Conservation (phyloP, 805 yeast genomes). For the Metschnikowia gelsemii region DNA sequence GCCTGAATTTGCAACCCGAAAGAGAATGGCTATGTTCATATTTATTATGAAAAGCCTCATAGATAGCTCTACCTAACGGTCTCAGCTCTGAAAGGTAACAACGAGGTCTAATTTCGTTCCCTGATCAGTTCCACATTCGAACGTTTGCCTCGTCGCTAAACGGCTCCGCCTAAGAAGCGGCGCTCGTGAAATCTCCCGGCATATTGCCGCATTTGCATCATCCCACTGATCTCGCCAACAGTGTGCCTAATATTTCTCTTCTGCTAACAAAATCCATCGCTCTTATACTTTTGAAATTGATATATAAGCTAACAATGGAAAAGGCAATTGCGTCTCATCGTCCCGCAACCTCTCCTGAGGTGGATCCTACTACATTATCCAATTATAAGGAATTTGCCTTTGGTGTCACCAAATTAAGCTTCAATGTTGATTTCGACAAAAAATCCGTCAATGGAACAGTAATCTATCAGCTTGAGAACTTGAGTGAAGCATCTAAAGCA, state of each 20-base stretch:
- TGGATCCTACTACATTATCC: constrained; percentile 77
- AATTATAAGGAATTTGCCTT: constrained; percentile 59
- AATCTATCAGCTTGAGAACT: constrained; percentile 40
- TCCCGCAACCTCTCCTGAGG: constrained; percentile 19
- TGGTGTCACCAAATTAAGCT: constrained; percentile 49
- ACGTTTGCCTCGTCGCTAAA: constrained; percentile 4
- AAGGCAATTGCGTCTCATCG: constrained; percentile 16
- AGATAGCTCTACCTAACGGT: no score
- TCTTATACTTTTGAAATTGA: background rate
- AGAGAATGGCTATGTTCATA: no score
- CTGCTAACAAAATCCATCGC: background rate
- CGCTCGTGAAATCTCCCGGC: constrained; percentile 6
- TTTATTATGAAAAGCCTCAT: no score
- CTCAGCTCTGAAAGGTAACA: background rate
- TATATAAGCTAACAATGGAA: constrained; percentile 6
- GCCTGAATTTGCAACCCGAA: no score
- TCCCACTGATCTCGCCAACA: constrained; percentile 1
- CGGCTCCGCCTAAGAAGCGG: constrained; percentile 11
- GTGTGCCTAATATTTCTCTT: background rate
- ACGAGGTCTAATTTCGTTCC: background rate
- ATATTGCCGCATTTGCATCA: constrained; percentile 3
- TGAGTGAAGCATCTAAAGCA: constrained; percentile 33
- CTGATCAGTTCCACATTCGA: no score
- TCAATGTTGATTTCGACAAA: constrained; percentile 55
- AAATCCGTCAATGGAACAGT: constrained; percentile 58